These are phyloP conservation scores for Zymoseptoria tritici DNA, from an alignment of 2,329 filamentous ascomycete species.

Conservation along the genomic window DNA sequence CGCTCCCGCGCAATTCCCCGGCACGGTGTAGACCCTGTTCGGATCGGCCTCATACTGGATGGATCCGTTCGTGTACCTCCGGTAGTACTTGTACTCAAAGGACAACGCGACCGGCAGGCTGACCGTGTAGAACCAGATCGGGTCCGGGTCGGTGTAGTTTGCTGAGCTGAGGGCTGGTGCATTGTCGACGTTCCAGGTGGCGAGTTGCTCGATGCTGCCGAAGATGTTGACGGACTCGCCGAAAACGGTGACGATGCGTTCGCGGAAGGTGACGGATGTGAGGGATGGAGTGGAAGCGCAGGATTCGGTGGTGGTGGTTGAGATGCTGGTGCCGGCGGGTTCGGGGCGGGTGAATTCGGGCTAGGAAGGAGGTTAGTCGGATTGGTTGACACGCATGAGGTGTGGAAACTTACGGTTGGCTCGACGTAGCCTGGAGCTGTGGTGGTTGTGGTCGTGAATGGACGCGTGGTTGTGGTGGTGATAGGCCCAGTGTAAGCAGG, in stretches of 20 bases:
- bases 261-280: conserved; percentile 52
- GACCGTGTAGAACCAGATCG: conserved; percentile 53
- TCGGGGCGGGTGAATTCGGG: background rate
- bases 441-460: too few relatives aligned
- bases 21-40: conserved; percentile 30
- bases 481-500: too few relatives aligned
- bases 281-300: conserved; percentile 4
- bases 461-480: too few relatives aligned
- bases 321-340: background rate
- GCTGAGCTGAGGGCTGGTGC: conserved; percentile 51
- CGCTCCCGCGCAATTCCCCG: background rate
- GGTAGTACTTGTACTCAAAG: conserved; percentile 62
- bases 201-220: conserved; percentile 52
- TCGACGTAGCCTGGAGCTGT: background rate
- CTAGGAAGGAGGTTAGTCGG: background rate
- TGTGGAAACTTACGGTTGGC: background rate
- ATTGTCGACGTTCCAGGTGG: conserved; percentile 47
- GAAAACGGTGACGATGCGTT: conserved; percentile 47
- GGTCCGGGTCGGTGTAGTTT: conserved; percentile 51
- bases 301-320: background rate
- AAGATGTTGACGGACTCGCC: conserved; percentile 60
- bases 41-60: conserved; percentile 57
- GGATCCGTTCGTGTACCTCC: conserved; percentile 45
- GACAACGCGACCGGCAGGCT: conserved; percentile 46
- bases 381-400: background rate